Base-by-base conservation (phyloP, 805 yeast species). In the Ogataea pilisensis region DNA sequence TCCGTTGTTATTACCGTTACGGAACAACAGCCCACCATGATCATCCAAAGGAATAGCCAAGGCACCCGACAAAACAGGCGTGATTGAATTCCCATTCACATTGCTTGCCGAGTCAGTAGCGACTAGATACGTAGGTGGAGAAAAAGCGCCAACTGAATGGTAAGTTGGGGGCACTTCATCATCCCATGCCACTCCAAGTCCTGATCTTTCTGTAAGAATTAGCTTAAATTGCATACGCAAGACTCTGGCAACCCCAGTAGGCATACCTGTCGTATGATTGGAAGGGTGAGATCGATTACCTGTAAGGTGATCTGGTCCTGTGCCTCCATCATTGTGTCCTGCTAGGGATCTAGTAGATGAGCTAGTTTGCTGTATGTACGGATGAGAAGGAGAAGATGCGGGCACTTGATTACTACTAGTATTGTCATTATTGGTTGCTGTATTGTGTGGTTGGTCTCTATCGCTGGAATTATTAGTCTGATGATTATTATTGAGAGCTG, bases 121-220 rank as follows among this genome's bases (percentile, higher is more conserved):
- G 32, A 54, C 56, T 34, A 65, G 72, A 61, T 93, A 91, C 2
- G 80, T 78, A 2, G 99, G 99, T 0, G 99, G 99, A 18, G 90
- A 79, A 32, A 87, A 69, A 0, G 95, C 79, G 22, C 79, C 70
- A 17, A 93, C 89, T 50, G 88, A 91, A 39, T 79, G 87, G 55
- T 93, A 93, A 17, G 89, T 85, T 1, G 99, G 99, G 2, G 99
- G 99, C 14, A 95, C 98, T 63, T 93, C 99, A 58, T 91, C 97
- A 63, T 91, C 97, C 98, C 99, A 93, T 0, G 97, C 85, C 24
- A 93, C 87, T 4, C 99, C 99, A 31, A 93, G 70, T 0, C 99
- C 99, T 0, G 95, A 83, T 44, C 98, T 72, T 58, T 90, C 98
- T 2, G 95, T 85, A 18, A 93, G 64, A 3, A 70, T 69, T n/a